These are phyloP conservation scores for Boletus edulis DNA, from an alignment of 768 basidiomycete species.

Conservation along the genomic window DNA sequence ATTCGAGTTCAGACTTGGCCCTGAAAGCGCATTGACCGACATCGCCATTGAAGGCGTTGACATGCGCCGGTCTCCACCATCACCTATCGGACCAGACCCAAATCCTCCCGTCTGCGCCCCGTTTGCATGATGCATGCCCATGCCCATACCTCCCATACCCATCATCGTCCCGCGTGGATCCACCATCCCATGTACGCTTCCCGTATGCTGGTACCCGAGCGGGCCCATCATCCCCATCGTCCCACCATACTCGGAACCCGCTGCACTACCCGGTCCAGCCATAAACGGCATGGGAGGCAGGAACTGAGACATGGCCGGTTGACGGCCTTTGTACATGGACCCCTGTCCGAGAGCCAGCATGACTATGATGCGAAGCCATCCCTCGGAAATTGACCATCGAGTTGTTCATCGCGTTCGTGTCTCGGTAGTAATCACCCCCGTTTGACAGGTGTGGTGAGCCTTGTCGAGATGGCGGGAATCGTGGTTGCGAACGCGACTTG, in stretches of 20 bases:
- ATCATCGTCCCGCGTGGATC: conserved; percentile 67
- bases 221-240: conserved; percentile 40
- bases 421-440: conserved; percentile 85
- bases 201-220: conserved; percentile 67
- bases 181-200: conserved; percentile 73
- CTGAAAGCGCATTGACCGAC: conserved; percentile 77
- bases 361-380: conserved; percentile 41
- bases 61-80: conserved; percentile 55
- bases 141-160: conserved; percentile 39
- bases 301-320: conserved; percentile 44
- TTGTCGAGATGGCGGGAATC: conserved; percentile 51
- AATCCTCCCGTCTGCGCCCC: conserved; percentile 52
- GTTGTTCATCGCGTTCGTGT: conserved; percentile 68
- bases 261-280: conserved; percentile 51
- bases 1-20: conserved; percentile 73
- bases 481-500: conserved; percentile 58
- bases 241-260: conserved; percentile 73
- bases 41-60: conserved; percentile 90
- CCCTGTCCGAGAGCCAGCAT: conserved; percentile 38
- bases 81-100: conserved; percentile 42
- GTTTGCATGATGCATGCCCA: conserved; percentile 60
- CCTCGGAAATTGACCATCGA: conserved; percentile 61
- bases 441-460: conserved; percentile 71
- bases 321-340: conserved; percentile 42
- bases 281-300: conserved; percentile 67